A percentile compares a stretch with the other conserved stretches of the same genome.
Conservation (phyloP, 2,329 filamentous ascomycete species). For the Karstenula rhodostoma region DNA sequence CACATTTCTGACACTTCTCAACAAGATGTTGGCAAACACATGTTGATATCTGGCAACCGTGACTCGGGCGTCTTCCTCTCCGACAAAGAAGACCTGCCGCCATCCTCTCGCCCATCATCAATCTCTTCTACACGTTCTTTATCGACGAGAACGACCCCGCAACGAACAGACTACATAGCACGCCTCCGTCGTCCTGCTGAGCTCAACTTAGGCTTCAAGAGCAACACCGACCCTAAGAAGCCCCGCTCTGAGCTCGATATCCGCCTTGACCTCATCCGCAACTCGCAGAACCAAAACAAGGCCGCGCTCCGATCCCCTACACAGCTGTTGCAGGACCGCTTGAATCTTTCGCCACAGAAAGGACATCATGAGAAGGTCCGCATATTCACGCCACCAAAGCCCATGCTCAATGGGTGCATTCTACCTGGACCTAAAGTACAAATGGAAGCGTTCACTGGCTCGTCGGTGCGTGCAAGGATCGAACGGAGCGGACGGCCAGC, state of each 20-base stretch:
- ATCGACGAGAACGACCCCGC: constrained; percentile 17
- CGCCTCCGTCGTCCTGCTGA: constrained; percentile 39
- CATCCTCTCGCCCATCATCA: constrained; percentile 21
- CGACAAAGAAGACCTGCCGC: constrained; percentile 22
- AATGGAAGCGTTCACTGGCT: constrained; percentile 33
- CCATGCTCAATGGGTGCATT: constrained; percentile 38
- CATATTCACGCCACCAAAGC: constrained; percentile 37
- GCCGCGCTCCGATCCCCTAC: constrained; percentile 43
- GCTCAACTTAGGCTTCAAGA: constrained; percentile 33
- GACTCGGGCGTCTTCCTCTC: constrained; percentile 39
- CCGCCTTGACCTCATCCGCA: constrained; percentile 41
- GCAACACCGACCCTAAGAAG: constrained; percentile 20
- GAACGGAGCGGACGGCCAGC: constrained; percentile 31
- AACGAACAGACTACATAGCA: constrained; percentile 26
- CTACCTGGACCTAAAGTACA: constrained; percentile 36
- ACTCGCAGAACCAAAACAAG: constrained; percentile 39
- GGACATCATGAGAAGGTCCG: constrained; percentile 27
- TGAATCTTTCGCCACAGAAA: constrained; percentile 35
- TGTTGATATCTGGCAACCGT: constrained; percentile 20
- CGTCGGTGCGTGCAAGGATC: constrained; percentile 38
- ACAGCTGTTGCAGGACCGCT: constrained; percentile 38
- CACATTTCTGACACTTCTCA: constrained; percentile 4
- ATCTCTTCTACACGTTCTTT: constrained; percentile 16
- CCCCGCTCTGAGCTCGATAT: constrained; percentile 43
- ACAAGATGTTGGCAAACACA: constrained; percentile 5